These are phyloP conservation scores for Ascocoryne sarcoides DNA, from an alignment of 2,329 filamentous ascomycete species.

Conservation along the genomic window DNA sequence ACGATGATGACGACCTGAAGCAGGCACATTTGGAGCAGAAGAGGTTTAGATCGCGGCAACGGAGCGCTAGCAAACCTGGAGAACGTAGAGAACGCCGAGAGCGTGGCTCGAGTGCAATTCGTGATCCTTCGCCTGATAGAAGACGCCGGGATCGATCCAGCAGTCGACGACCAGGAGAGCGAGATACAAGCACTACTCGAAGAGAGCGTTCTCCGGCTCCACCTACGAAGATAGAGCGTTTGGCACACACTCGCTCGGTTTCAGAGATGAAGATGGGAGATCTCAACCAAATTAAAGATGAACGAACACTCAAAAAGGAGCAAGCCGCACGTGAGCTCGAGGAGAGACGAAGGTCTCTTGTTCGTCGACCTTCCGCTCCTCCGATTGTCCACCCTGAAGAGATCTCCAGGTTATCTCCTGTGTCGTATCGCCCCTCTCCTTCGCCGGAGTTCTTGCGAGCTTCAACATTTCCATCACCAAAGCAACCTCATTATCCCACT, in stretches of 20 bases:
- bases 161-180: slow-evolving; percentile 23
- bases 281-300: slow-evolving; percentile 46
- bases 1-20: slow-evolving; percentile 52
- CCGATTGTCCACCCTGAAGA: slow-evolving; percentile 67
- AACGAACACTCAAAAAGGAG: slow-evolving; percentile 60
- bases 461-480: slow-evolving; percentile 25
- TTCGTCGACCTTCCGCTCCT: slow-evolving; percentile 69
- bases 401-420: slow-evolving; percentile 32
- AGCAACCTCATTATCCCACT: slow-evolving; percentile 30
- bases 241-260: slow-evolving; percentile 30
- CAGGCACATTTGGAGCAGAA: slow-evolving; percentile 46
- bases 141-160: slow-evolving; percentile 26
- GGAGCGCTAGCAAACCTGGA: slow-evolving; percentile 39
- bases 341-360: slow-evolving; percentile 75
- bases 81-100: slow-evolving; percentile 30
- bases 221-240: slow-evolving; percentile 16
- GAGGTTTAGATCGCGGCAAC: slow-evolving; percentile 46
- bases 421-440: slow-evolving; percentile 17
- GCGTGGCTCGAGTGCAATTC: slow-evolving; percentile 24
- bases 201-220: slow-evolving; percentile 14
- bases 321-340: slow-evolving; percentile 78
- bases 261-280: slow-evolving; percentile 45
- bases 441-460: slow-evolving; percentile 20
- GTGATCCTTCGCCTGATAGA: slow-evolving; percentile 24
- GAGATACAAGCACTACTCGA: slow-evolving; percentile 17